Evolutionary conservation across 1,284 basidiomycete genomes (phyloP).

Genomic region (Moesziomyces sp.): DNA sequence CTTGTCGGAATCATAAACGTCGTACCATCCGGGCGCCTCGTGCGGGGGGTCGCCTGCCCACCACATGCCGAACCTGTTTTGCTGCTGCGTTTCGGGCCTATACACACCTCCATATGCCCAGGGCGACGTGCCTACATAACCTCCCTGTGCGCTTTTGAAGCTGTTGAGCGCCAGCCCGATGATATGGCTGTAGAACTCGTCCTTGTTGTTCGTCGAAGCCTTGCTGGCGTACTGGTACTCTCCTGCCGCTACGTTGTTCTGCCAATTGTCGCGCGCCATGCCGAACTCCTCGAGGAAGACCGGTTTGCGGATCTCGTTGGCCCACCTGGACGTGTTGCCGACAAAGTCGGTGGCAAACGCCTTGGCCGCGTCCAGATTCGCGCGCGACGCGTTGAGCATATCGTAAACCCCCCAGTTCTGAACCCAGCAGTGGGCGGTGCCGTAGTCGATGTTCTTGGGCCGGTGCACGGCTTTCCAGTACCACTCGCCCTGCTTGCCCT

Average conservation of each 20-base stretch:
- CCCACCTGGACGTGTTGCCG: constrained; percentile 16
- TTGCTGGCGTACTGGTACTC: constrained; percentile 32
- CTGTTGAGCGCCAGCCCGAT: constrained; percentile 26
- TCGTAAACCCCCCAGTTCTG: constrained; percentile 51
- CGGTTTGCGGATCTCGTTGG: constrained; percentile 28
- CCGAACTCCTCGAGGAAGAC: constrained; percentile 57
- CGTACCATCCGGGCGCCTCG: constrained; percentile 53
- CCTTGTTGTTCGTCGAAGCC: constrained; percentile 42
- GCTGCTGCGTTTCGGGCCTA: constrained; percentile 37
- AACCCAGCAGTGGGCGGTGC: constrained; percentile 18
- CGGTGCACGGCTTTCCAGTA: constrained; percentile 45
- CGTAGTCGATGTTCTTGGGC: constrained; percentile 40
- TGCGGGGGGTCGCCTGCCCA: constrained; percentile 43
- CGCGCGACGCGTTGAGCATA: constrained; percentile 34
- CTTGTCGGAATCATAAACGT: constrained; percentile 45
- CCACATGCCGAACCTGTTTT: constrained; percentile 34
- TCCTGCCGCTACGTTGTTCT: constrained; percentile 21
- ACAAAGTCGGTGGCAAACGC: constrained; percentile 37
- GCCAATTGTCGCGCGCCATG: constrained; percentile 57
- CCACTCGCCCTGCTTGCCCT: constrained; percentile 56
- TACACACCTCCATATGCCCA: constrained; percentile 55
- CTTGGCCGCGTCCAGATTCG: constrained; percentile 32
- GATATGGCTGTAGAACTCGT: constrained; percentile 40
- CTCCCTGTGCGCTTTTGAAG: constrained; percentile 19
- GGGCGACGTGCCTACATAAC: constrained; percentile 27